A percentile compares a stretch with the other conserved stretches of the same genome.
phyloP scores from a whole-genome alignment of 2,329 filamentous ascomycete species.

The Cladosporium phlei region DNA sequence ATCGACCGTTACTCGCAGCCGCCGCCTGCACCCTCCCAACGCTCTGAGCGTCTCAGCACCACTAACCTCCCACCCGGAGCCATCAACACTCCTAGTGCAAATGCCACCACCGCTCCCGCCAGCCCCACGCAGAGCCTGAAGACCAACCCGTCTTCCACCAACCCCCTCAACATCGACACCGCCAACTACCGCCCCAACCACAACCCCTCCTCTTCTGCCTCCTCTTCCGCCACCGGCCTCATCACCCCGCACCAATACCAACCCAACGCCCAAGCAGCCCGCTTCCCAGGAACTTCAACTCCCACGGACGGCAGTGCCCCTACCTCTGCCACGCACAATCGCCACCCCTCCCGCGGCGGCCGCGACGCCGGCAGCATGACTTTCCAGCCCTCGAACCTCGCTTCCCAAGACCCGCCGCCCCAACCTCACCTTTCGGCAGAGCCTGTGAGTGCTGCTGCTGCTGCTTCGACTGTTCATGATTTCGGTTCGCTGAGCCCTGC shows the following conservation, averaged over 20 bases:
- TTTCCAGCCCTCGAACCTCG: not conserved
- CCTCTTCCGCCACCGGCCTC: conserved; percentile 20
- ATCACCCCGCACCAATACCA: conserved; percentile 26
- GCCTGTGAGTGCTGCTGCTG: conserved; percentile 34
- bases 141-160: conserved; percentile 37
- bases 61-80: conserved; percentile 27
- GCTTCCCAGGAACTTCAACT: conserved; percentile 27
- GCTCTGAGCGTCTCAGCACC: conserved; percentile 24
- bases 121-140: conserved; percentile 39
- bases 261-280: conserved; percentile 34
- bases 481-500: conserved; percentile 49
- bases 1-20: conserved; percentile 40
- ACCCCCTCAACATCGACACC: conserved; percentile 23
- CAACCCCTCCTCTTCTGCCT: not conserved
- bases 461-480: conserved; percentile 25
- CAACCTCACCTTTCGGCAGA: conserved; percentile 33
- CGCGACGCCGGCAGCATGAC: conserved; percentile 9
- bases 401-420: conserved; percentile 14
- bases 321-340: conserved; percentile 14
- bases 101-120: conserved; percentile 21
- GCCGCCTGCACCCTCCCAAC: conserved; percentile 10
- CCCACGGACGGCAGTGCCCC: conserved; percentile 30
- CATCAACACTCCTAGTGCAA: conserved; percentile 13
- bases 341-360: conserved; percentile 16
- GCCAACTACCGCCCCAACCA: conserved; percentile 6